Percentiles rank a stretch among this genome's conserved stretches.
Conservation (phyloP, 164 flowering plant genomes). For the Magnolia changhungtana region DNA sequence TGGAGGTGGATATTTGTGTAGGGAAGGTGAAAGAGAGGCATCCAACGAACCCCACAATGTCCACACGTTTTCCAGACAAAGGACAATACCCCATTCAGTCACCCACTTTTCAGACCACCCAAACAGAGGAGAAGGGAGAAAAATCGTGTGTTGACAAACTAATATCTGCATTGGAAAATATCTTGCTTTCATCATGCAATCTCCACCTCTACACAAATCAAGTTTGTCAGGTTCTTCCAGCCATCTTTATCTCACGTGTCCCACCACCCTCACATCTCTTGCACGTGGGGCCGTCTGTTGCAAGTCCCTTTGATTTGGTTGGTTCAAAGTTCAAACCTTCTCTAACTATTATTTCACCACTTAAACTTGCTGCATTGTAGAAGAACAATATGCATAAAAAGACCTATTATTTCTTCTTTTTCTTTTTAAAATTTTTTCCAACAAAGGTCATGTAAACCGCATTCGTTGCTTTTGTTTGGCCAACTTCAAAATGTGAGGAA, state of each 20-base stretch:
- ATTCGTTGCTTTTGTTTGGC: background rate
- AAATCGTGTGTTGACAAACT: constrained; percentile 14
- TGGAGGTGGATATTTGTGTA: constrained; percentile 9
- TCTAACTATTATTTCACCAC: background rate
- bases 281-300: no score
- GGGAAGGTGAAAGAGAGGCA: constrained; percentile 6
- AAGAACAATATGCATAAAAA: no score
- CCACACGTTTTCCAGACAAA: constrained; percentile 11
- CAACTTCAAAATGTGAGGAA: background rate
- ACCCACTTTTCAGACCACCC: constrained; percentile 38
- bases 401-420: background rate
- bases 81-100: constrained; percentile 37
- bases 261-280: no score
- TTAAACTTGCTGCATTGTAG: background rate
- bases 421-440: no score
- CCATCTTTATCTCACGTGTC: no score
- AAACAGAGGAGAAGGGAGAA: constrained; percentile 8
- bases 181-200: constrained; percentile 36
- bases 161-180: constrained; percentile 14
- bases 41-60: constrained; percentile 8
- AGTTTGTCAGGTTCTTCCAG: constrained; percentile 1
- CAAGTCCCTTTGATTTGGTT: background rate
- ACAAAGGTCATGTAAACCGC: background rate
- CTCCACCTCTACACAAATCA: constrained; percentile 24
- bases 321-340: constrained; percentile 1